These are phyloP conservation scores for Ilyonectria robusta DNA, from an alignment of 2,329 filamentous ascomycete species.

Conservation along the genomic window DNA sequence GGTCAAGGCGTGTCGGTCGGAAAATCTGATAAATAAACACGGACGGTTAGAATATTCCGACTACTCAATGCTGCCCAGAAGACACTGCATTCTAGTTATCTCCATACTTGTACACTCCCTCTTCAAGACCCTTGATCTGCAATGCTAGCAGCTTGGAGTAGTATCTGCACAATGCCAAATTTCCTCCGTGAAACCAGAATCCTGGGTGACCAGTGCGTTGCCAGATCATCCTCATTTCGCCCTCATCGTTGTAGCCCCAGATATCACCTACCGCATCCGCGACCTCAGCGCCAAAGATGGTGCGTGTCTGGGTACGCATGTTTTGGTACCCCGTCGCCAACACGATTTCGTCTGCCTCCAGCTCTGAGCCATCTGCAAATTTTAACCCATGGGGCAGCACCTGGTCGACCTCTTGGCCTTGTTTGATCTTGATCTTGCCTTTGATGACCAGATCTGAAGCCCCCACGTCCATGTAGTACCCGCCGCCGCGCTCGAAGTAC, in stretches of 20 bases:
- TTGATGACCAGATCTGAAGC: slow-evolving; percentile 73
- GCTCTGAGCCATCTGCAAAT: slow-evolving; percentile 67
- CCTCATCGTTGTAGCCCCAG: slow-evolving; percentile 73
- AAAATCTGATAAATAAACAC: too few relatives aligned
- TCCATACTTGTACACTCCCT: slow-evolving; percentile 49
- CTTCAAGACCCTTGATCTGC: slow-evolving; percentile 64
- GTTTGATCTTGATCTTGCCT: slow-evolving; percentile 74
- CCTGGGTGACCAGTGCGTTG: slow-evolving; percentile 72
- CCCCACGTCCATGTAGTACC: slow-evolving; percentile 80
- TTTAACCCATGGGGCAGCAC: slow-evolving; percentile 62
- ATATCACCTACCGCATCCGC: slow-evolving; percentile 71
- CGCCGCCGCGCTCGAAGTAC: slow-evolving; percentile 76
- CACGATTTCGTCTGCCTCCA: slow-evolving; percentile 75
- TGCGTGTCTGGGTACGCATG: slow-evolving; percentile 74
- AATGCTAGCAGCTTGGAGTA: slow-evolving; percentile 69
- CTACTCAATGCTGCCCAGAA: too few relatives aligned
- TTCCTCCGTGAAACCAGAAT: slow-evolving; percentile 78
- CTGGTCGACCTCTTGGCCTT: slow-evolving; percentile 67
- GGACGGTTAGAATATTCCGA: too few relatives aligned
- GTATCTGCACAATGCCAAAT: slow-evolving; percentile 72
- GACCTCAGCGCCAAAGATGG: slow-evolving; percentile 73
- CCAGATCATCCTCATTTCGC: slow-evolving; percentile 71
- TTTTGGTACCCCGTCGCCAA: slow-evolving; percentile 77
- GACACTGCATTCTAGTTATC: slow-evolving; percentile 6
- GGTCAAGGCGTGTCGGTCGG: too few relatives aligned